These are phyloP conservation scores for Akanthomyces dipterigenus DNA, from an alignment of 2,329 filamentous ascomycete species.

Conservation along the genomic window DNA sequence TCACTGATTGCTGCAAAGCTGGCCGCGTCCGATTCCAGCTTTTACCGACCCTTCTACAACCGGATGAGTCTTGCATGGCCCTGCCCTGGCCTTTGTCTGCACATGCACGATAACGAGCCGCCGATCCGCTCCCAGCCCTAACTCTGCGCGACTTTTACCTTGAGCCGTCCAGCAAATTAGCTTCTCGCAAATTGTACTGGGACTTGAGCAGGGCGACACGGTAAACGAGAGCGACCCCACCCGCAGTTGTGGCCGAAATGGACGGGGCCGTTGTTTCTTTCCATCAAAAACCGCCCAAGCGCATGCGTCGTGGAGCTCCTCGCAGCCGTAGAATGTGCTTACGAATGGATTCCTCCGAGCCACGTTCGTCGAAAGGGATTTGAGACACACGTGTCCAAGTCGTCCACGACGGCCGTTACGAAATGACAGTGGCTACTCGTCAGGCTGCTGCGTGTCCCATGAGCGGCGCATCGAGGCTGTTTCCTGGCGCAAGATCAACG, in stretches of 20 bases:
- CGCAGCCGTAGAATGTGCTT: background rate
- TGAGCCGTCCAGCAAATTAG: background rate
- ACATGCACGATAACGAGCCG: background rate
- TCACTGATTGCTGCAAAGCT: background rate
- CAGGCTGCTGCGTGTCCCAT: background rate
- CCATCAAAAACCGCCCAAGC: background rate
- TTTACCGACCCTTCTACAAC: background rate
- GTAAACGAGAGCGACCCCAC: constrained; percentile 9
- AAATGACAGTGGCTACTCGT: background rate
- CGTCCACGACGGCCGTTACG: background rate
- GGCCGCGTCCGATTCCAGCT: background rate
- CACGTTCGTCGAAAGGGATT: background rate
- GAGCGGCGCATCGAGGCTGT: background rate
- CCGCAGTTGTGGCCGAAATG: constrained; percentile 5
- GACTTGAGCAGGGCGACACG: background rate
- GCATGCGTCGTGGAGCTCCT: background rate
- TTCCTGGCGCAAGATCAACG: background rate
- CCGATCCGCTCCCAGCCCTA: constrained; percentile 9
- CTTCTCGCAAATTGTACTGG: background rate
- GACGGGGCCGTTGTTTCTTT: background rate
- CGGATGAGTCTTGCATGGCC: background rate
- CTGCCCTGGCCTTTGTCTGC: background rate
- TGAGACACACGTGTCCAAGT: background rate
- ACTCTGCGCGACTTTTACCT: background rate
- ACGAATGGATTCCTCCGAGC: background rate